Percentiles rank a stretch among this genome's conserved stretches.
Evolutionary conservation across 305 asterid genomes (phyloP).

Genomic region (Fraxinus paxiana): DNA sequence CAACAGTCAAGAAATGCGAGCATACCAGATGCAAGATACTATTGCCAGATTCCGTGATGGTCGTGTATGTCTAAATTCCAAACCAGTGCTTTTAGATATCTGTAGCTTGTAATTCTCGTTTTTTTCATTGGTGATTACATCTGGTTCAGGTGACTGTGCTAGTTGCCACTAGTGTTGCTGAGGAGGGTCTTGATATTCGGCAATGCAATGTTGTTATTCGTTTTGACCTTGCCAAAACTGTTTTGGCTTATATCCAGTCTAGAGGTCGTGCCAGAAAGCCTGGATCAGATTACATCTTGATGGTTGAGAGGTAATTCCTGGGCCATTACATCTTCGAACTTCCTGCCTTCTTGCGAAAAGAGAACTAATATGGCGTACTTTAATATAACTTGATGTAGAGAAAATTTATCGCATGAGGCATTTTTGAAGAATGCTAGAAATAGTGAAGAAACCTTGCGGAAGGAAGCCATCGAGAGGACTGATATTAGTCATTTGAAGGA

Average conservation of each 20-base stretch:
- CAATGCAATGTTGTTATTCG: constrained; percentile 99
- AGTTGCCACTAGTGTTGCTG: constrained; percentile 99
- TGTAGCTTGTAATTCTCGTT: constrained; percentile 17
- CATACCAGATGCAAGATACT: constrained; percentile 96
- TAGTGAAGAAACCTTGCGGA: constrained; percentile 96
- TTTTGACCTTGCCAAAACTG: constrained; percentile 99
- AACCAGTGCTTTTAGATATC: constrained; percentile 9
- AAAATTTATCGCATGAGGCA: constrained; percentile 79
- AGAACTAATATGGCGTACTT: constrained; percentile 20
- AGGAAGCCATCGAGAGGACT: constrained; percentile 98
- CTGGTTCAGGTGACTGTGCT: constrained; percentile 77
- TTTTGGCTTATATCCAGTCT: constrained; percentile 95
- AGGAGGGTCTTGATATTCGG: constrained; percentile 99
- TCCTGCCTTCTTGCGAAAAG: constrained; percentile 15
- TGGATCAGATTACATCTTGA: constrained; percentile 97
- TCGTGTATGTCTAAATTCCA: constrained; percentile 63
- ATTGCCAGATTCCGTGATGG: constrained; percentile 96
- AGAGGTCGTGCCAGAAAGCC: constrained; percentile 99
- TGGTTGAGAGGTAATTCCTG: constrained; percentile 88
- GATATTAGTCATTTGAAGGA: constrained; percentile 91
- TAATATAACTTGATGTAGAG: constrained; percentile 46
- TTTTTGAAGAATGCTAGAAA: constrained; percentile 92
- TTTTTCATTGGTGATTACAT: constrained; percentile 21
- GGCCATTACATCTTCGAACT: constrained; percentile 8
- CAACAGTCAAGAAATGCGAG: constrained; percentile 96